A percentile compares a stretch with the other conserved stretches of the same genome.
Conservation (phyloP, 371 early-diverging fungal genomes). For the Globomyces sp. region DNA sequence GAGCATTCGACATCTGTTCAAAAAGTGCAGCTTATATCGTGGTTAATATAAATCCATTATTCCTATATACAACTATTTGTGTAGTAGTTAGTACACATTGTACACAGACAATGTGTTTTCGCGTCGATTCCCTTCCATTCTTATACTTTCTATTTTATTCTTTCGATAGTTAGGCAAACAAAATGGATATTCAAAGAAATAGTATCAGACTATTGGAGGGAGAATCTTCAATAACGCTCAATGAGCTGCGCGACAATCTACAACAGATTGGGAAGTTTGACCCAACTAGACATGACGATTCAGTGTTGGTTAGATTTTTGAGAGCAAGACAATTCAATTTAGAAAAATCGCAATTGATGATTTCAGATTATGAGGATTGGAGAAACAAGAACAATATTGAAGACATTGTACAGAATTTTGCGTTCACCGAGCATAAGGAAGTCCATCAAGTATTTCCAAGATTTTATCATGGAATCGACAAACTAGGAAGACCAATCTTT, state of each 20-base stretch:
- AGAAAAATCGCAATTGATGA: slow-evolving; percentile 55
- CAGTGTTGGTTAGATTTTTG: slow-evolving; percentile 61
- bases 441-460: slow-evolving; percentile 53
- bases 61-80: too few species aligned
- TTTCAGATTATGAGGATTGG: slow-evolving; percentile 60
- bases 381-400: slow-evolving; percentile 41
- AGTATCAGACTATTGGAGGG: too few species aligned
- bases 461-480: slow-evolving; percentile 72
- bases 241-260: too few species aligned
- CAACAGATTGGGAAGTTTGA: background rate
- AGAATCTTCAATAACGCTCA: too few species aligned
- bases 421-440: slow-evolving; percentile 26
- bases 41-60: too few species aligned
- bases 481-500: slow-evolving; percentile 69
- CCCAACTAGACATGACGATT: slow-evolving; percentile 43
- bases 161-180: too few species aligned
- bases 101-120: too few species aligned
- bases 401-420: slow-evolving; percentile 26
- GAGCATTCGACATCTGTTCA: slow-evolving; percentile 59
- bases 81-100: too few species aligned
- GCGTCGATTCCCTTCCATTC: too few species aligned
- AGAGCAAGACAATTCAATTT: slow-evolving; percentile 65
- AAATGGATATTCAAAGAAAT: too few species aligned
- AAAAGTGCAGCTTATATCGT: slow-evolving; percentile 45
- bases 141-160: too few species aligned